Evolutionary conservation across 495 filamentous ascomycete species (phyloP), one percentile per base, ranked within the genome.

Genomic region (Talaromyces thailandensis): DNA sequence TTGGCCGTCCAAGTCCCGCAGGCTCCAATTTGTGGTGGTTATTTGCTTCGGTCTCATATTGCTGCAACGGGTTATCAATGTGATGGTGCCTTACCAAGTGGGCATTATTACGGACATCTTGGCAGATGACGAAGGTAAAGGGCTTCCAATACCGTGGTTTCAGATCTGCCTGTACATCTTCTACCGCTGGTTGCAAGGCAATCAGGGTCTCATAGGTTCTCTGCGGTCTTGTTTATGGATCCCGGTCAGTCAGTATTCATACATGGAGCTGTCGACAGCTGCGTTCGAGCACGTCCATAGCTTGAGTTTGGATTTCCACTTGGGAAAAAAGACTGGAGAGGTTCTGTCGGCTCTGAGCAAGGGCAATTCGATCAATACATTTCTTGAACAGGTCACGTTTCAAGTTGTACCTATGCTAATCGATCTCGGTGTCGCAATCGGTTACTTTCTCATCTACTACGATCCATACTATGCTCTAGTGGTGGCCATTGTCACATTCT

Each of bases 261-360:
- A 97, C 72, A 89, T 91, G 72, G 91, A 94, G 56, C 82, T 98
- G 29, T 96, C 92, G 1, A 93, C 92, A 2, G 92, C 94, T 7
- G 89, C 93, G 6, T 98, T 98, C 67, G 94, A 98, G 72, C 94
- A 98, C 69, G 94, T 98, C 18, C 94, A 98, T 72, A 85, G 87
- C 40, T 84, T 98, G 16, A 96, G 93, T 73, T 79, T 97, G 65
- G 94, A 98, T 69, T 98, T 98, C 68, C 94, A 98, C 72, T 83
- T 97, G 11, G 90, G 92, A 50, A 98, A 98, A 76, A 92, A 93
- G 72, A 98, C 94, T 1, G 94, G 94, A 25, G 94, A 98, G 72
- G 92, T 98, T 16, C 77, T 97, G 26, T 96, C 92, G 23, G 94
- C 94, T 0, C 78, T 98, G 61, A 96, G 93, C 75, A 98, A 98